A percentile compares a stretch with the other conserved stretches of the same genome.
Conservation (phyloP, 2,329 filamentous ascomycete genomes). For the Dendryphion nanum region DNA sequence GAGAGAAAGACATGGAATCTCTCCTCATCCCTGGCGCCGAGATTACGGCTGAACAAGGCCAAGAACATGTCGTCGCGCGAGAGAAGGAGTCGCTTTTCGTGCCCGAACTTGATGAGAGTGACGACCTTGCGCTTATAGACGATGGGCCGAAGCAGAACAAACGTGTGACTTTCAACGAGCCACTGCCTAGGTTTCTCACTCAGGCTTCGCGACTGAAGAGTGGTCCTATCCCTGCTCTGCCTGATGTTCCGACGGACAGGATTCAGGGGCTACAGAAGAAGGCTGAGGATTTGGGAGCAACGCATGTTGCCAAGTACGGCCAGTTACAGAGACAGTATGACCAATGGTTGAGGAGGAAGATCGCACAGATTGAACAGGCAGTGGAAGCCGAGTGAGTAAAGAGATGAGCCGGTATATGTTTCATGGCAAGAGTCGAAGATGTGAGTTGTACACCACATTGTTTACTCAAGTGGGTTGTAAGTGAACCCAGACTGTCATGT, state of each 20-base stretch:
- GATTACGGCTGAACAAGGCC: no score
- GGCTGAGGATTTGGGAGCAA: slow-evolving; percentile 17
- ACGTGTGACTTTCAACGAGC: slow-evolving; percentile 20
- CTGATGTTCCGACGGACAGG: slow-evolving; percentile 12
- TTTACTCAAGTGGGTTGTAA: no score
- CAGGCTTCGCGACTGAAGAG: slow-evolving; percentile 9
- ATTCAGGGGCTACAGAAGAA: slow-evolving; percentile 13
- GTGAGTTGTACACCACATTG: no score
- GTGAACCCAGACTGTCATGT: no score
- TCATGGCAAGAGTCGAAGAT: no score
- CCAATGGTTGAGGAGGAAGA: slow-evolving; percentile 27
- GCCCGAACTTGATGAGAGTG: no score
- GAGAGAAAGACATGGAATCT: slow-evolving; percentile 17
- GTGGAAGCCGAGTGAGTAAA: no score
- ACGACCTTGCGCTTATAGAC: no score
- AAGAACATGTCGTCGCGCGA: not conserved
- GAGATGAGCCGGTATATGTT: no score
- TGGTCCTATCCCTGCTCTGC: not conserved
- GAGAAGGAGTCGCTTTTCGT: no score
- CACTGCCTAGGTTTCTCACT: slow-evolving; percentile 20
- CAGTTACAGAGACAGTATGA: slow-evolving; percentile 20
- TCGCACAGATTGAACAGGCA: no score
- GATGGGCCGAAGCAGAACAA: slow-evolving; percentile 18
- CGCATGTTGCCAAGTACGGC: slow-evolving; percentile 18
- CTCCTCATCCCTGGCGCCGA: slow-evolving; percentile 18